Conservation (phyloP, 805 yeast species). For the Kazachstania bromeliacearum region DNA sequence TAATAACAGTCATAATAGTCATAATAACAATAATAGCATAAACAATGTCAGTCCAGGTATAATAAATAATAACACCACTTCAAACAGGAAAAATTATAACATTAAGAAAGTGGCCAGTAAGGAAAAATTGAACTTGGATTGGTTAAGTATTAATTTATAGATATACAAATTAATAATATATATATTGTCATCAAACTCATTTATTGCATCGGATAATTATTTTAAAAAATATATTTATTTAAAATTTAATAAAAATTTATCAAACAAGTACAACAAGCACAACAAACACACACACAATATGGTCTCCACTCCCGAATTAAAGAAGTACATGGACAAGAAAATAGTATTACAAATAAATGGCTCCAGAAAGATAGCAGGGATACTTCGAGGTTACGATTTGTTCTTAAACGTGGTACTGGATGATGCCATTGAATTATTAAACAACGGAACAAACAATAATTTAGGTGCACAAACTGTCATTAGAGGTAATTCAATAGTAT, state of each 20-base stretch:
- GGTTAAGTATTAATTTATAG: constrained; percentile 6
- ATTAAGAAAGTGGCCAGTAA: constrained; percentile 4
- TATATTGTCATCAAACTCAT: not conserved
- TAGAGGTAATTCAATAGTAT: constrained; percentile 69
- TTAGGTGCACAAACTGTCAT: constrained; percentile 60
- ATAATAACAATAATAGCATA: not conserved
- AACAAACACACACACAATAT: constrained; percentile 19
- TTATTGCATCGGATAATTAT: not conserved
- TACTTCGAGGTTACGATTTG: constrained; percentile 76
- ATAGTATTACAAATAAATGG: constrained; percentile 72
- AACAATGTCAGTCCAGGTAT: not conserved
- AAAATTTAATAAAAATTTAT: not conserved
- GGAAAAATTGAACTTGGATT: constrained; percentile 5
- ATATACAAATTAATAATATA: too few relatives aligned
- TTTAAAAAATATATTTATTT: not conserved
- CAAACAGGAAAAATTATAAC: not conserved
- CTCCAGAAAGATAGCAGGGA: constrained; percentile 67
- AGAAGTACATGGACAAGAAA: constrained; percentile 66
- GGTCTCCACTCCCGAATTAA: constrained; percentile 58
- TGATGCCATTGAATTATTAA: constrained; percentile 54
- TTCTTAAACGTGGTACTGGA: constrained; percentile 64
- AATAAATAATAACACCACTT: not conserved
- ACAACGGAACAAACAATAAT: constrained; percentile 21
- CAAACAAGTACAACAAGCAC: not conserved
- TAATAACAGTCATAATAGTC: constrained; percentile 6